phyloP scores from a whole-genome alignment of 23 red algal genomes.

The Agarophyton chilense region DNA sequence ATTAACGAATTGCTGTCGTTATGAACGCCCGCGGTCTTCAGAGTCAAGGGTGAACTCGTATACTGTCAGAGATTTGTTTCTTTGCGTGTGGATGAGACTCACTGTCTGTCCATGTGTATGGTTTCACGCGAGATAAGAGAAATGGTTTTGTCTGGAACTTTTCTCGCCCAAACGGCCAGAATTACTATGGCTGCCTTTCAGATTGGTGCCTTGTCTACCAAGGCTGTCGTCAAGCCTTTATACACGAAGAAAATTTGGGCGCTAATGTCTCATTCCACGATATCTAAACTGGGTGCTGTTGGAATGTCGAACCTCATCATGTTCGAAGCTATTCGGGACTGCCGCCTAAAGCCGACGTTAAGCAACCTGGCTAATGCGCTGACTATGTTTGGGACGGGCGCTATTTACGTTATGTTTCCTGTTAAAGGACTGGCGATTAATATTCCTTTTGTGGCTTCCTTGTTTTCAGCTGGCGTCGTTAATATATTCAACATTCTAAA shows the following conservation, averaged over 20 bases:
- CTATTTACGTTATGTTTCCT: conserved; percentile 2
- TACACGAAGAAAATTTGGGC: conserved; percentile 1
- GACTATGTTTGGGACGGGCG: conserved; percentile 25
- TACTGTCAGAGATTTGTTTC: too few relatives aligned
- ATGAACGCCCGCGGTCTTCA: too few relatives aligned
- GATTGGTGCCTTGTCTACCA: not conserved
- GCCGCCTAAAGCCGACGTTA: not conserved
- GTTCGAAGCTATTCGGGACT: not conserved
- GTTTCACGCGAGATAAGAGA: too few relatives aligned
- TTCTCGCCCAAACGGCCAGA: conserved; percentile 1
- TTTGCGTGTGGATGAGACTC: too few relatives aligned
- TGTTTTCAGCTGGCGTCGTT: not conserved
- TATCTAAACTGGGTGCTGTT: conserved; percentile 7
- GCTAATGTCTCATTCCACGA: not conserved
- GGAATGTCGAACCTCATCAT: not conserved
- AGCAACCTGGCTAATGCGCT: conserved; percentile 6
- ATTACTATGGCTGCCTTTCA: conserved; percentile 13
- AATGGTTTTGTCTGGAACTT: not conserved
- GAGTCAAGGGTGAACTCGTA: too few relatives aligned
- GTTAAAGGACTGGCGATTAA: not conserved
- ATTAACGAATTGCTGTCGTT: too few relatives aligned
- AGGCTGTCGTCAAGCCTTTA: not conserved
- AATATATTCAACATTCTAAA: not conserved
- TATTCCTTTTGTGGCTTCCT: conserved; percentile 2
- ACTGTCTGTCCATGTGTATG: too few relatives aligned